Evolutionary conservation across 495 filamentous ascomycete genomes (phyloP).

Genomic region (Penicillium daleae): DNA sequence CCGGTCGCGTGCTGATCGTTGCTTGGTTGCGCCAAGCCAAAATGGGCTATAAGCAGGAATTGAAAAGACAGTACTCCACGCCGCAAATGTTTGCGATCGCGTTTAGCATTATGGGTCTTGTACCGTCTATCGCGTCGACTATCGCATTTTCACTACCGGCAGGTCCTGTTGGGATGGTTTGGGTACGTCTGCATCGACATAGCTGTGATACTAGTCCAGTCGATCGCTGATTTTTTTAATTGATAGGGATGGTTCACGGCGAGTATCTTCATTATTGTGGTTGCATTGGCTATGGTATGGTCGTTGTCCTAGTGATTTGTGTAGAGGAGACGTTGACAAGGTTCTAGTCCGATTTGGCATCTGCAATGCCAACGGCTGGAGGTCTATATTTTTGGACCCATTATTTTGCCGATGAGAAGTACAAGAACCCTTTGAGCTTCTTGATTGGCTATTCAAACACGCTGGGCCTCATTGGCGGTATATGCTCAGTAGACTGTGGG

Average conservation of each 20-base stretch:
- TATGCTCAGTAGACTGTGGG: constrained; percentile 62
- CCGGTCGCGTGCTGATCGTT: constrained; percentile 12
- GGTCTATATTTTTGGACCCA: constrained; percentile 76
- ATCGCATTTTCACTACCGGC: constrained; percentile 68
- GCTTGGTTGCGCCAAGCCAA: constrained; percentile 13
- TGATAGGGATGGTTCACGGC: constrained; percentile 63
- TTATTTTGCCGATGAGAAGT: constrained; percentile 61
- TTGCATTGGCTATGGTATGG: constrained; percentile 65
- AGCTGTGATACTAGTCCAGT: background rate
- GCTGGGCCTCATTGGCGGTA: constrained; percentile 66
- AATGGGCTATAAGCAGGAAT: constrained; percentile 72
- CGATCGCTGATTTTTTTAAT: too few species aligned
- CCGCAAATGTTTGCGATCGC: constrained; percentile 71
- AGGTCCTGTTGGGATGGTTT: constrained; percentile 70
- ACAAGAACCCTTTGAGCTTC: constrained; percentile 64
- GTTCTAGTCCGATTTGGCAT: constrained; percentile 62
- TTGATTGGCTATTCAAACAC: constrained; percentile 74
- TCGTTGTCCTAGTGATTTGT: background rate
- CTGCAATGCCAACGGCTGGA: constrained; percentile 70
- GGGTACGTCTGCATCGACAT: constrained; percentile 44
- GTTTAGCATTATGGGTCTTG: constrained; percentile 72
- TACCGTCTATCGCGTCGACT: constrained; percentile 69
- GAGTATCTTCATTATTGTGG: constrained; percentile 65
- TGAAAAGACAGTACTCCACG: constrained; percentile 65
- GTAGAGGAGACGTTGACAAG: background rate